Evolutionary conservation across 305 asterid species (phyloP).

Genomic region (Fraxinus albicans): DNA sequence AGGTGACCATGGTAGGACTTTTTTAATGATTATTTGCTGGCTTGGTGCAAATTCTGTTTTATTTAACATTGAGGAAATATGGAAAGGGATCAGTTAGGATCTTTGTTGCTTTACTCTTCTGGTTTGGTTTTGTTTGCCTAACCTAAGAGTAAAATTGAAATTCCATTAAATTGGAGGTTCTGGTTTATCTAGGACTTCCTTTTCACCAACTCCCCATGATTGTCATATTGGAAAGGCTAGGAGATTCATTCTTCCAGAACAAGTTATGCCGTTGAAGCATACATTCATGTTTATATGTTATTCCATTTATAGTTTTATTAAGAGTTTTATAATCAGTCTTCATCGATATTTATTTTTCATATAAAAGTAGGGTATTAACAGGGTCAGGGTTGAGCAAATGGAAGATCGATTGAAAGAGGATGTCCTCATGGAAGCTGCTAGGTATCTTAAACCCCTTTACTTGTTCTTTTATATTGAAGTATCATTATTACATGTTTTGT

Average conservation of each 20-base stretch:
- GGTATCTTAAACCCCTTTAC: slow-evolving; percentile 40
- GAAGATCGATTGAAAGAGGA: slow-evolving; percentile 97
- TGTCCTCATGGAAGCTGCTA: slow-evolving; percentile 82
- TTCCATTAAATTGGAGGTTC: neutral
- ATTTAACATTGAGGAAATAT: neutral
- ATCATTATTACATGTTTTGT: slow-evolving; percentile 5
- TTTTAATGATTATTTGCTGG: slow-evolving; percentile 6
- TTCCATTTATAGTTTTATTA: slow-evolving; percentile 18
- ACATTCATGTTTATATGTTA: slow-evolving; percentile 20
- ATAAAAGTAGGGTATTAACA: slow-evolving; percentile 95
- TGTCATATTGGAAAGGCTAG: slow-evolving; percentile 19
- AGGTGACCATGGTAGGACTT: neutral
- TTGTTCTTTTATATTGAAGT: slow-evolving; percentile 15
- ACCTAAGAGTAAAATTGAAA: neutral
- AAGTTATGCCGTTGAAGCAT: neutral
- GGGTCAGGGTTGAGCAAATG: slow-evolving; percentile 99
- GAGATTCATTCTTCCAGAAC: slow-evolving; percentile 15
- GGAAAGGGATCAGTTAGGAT: slow-evolving; percentile 10
- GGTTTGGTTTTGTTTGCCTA: slow-evolving; percentile 6
- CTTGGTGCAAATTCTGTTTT: neutral
- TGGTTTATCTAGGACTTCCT: slow-evolving; percentile 5
- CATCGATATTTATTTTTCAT: slow-evolving; percentile 47
- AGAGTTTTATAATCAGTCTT: slow-evolving; percentile 27
- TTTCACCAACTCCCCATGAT: slow-evolving; percentile 10
- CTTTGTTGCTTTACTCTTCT: neutral